These are phyloP conservation scores for Fulvia fulva DNA, from an alignment of 2,329 filamentous ascomycete genomes.

Conservation along the genomic window DNA sequence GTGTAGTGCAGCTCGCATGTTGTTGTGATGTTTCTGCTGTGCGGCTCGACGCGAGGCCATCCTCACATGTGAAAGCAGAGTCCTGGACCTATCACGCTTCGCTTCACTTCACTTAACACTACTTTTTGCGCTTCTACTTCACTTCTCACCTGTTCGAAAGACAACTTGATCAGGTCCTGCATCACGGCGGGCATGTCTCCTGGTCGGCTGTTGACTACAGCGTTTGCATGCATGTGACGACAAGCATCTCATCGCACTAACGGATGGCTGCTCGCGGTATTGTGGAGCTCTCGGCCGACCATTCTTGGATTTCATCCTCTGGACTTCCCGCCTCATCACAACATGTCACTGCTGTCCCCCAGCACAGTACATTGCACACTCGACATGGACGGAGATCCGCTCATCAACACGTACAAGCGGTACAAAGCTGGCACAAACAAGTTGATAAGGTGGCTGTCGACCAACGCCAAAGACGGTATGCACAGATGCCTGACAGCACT, in stretches of 20 bases:
- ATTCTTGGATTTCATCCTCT: too few species aligned
- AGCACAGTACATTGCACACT: neutral
- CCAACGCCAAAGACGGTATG: too few species aligned
- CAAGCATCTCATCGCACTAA: neutral
- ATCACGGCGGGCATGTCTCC: neutral
- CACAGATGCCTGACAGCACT: too few species aligned
- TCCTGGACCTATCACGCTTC: neutral
- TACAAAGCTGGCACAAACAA: slow-evolving; percentile 10
- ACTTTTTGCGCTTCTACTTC: neutral
- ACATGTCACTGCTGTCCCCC: neutral
- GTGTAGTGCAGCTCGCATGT: too few species aligned
- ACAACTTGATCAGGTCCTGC: neutral
- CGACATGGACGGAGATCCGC: neutral
- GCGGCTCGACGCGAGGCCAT: neutral
- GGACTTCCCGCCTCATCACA: neutral
- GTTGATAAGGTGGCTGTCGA: slow-evolving; percentile 5
- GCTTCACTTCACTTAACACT: neutral
- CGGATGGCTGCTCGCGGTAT: neutral
- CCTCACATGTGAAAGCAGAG: neutral
- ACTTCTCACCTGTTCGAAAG: neutral
- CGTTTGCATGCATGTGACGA: neutral
- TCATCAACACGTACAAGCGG: slow-evolving; percentile 4
- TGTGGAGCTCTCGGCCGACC: too few species aligned
- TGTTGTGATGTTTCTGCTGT: too few species aligned
- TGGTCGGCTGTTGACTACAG: neutral